These are phyloP conservation scores for Glebionis coronaria DNA, from an alignment of 129 eudicot species.

Conservation along the genomic window DNA sequence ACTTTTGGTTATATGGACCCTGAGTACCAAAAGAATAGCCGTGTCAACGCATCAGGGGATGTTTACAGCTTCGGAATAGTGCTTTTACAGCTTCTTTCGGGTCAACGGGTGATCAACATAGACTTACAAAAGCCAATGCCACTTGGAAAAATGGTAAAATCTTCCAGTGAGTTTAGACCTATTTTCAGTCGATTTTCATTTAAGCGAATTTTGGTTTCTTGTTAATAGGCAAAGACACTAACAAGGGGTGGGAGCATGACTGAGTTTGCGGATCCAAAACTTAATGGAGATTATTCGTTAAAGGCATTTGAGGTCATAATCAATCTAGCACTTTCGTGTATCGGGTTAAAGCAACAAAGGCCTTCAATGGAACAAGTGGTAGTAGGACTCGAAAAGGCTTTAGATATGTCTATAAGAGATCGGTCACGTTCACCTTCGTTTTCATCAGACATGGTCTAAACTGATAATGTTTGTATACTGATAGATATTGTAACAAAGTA, in stretches of 20 bases:
- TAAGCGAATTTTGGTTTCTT: not conserved
- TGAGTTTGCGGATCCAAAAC: constrained; percentile 72
- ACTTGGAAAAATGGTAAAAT: constrained; percentile 55
- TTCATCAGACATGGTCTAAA: constrained; percentile 23
- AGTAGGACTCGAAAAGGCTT: constrained; percentile 49
- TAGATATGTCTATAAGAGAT: constrained; percentile 43
- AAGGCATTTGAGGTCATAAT: constrained; percentile 56
- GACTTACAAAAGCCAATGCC: constrained; percentile 66
- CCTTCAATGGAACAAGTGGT: constrained; percentile 78
- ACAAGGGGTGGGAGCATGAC: constrained; percentile 53
- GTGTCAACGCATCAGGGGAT: constrained; percentile 68
- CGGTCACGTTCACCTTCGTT: constrained; percentile 33
- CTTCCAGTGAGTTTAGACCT: too few relatives aligned
- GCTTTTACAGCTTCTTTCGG: constrained; percentile 71
- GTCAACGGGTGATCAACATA: constrained; percentile 64
- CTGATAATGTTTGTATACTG: constrained; percentile 13
- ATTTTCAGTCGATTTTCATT: not conserved
- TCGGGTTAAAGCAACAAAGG: constrained; percentile 66
- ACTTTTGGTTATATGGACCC: constrained; percentile 90
- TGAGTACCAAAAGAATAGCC: constrained; percentile 68
- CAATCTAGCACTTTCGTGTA: constrained; percentile 60
- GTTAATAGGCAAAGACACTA: constrained; percentile 51
- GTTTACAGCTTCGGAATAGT: constrained; percentile 85
- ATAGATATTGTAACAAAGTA: constrained; percentile 13
- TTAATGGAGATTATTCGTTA: constrained; percentile 44